phyloP scores from a whole-genome alignment of 139 green algal species.

The Chara braunii region DNA sequence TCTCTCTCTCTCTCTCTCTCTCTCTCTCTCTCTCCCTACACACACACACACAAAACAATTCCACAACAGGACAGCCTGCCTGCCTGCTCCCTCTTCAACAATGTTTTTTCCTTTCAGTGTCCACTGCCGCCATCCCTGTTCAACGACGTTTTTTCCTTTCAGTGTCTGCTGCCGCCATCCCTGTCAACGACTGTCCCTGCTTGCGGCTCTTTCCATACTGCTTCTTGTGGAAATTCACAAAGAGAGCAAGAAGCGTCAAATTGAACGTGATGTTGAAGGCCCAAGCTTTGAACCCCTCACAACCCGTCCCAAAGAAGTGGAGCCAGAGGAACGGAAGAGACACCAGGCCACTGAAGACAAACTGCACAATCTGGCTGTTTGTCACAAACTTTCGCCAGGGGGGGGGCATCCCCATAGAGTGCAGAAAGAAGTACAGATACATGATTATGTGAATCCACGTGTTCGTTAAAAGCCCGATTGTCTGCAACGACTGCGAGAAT shows the following conservation, averaged over 20 bases:
- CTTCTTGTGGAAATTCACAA: slow-evolving; percentile 47
- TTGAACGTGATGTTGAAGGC: slow-evolving; percentile 51
- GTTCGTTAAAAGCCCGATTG: slow-evolving; percentile 48
- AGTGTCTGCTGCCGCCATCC: too few relatives aligned
- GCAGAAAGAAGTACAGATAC: slow-evolving; percentile 48
- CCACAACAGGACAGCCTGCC: too few relatives aligned
- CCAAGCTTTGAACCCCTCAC: slow-evolving; percentile 44
- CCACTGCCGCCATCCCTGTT: too few relatives aligned
- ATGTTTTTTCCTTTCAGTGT: too few relatives aligned
- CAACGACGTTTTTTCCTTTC: too few relatives aligned
- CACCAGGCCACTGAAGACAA: slow-evolving; percentile 42
- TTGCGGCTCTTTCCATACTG: slow-evolving; percentile 36
- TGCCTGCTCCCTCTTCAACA: too few relatives aligned
- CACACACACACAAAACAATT: too few relatives aligned
- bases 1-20: too few relatives aligned
- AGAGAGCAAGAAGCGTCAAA: slow-evolving; percentile 43
- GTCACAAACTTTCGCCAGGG: slow-evolving; percentile 37
- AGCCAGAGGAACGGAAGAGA: slow-evolving; percentile 39
- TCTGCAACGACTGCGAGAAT: slow-evolving; percentile 30
- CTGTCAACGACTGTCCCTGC: too few relatives aligned
- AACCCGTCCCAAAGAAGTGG: slow-evolving; percentile 19
- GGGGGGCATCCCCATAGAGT: slow-evolving; percentile 25
- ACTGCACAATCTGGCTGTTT: slow-evolving; percentile 50
- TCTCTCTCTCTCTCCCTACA: too few relatives aligned
- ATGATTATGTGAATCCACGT: slow-evolving; percentile 52